Conservation (phyloP, 257 asterid species). For the Voacanga thouarsii region DNA sequence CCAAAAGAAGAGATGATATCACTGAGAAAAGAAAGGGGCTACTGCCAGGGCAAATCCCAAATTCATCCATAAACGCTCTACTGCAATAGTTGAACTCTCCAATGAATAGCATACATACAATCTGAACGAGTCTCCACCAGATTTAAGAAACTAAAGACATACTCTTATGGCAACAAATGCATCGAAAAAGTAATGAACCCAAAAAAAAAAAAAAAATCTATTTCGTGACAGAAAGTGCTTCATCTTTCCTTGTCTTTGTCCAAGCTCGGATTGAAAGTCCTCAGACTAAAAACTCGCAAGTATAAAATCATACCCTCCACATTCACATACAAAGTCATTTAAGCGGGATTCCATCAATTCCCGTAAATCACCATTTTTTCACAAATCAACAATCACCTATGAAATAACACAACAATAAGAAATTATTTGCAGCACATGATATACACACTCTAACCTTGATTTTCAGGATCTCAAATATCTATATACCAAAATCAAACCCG, state of each 20-base stretch:
- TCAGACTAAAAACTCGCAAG: not conserved
- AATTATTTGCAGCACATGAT: constrained; percentile 24
- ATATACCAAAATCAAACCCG: constrained; percentile 44
- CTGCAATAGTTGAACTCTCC: not conserved
- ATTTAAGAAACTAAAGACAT: not conserved
- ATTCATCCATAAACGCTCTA: not conserved
- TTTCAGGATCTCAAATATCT: constrained; percentile 9
- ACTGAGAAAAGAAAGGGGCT: not conserved
- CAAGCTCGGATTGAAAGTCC: not conserved
- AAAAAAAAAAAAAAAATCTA: not conserved
- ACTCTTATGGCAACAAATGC: not conserved
- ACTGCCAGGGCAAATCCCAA: not conserved
- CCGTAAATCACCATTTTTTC: constrained; percentile 3
- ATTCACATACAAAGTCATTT: constrained; percentile 13
- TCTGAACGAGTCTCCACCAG: not conserved
- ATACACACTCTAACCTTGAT: constrained; percentile 31
- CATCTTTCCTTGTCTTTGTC: not conserved
- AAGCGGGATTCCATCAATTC: constrained; percentile 6
- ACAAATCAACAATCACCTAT: constrained; percentile 3
- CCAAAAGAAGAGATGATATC: not conserved
- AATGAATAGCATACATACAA: not conserved
- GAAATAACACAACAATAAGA: constrained; percentile 8
- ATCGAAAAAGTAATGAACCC: not conserved
- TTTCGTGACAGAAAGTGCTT: not conserved
- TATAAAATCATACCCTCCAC: not conserved